Percentiles rank a stretch among this genome's conserved stretches.
Evolutionary conservation across 139 green algal species (phyloP).

Genomic region (Volvox africanus): DNA sequence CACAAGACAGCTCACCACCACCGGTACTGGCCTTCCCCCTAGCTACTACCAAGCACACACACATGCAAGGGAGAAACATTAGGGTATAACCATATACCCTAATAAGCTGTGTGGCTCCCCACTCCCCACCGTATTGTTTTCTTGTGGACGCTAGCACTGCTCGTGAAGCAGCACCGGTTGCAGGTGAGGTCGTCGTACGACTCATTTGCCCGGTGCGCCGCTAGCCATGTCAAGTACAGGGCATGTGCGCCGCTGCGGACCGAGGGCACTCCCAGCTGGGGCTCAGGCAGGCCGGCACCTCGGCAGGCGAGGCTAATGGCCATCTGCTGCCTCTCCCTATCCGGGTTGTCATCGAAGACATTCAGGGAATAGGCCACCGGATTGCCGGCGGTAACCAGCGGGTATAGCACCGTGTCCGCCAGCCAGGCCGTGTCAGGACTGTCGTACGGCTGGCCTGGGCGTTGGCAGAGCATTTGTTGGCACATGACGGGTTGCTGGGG

Average conservation of each 20-base stretch:
- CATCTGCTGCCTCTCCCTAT: neutral
- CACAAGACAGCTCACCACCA: neutral
- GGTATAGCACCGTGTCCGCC: neutral
- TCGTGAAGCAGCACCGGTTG: neutral
- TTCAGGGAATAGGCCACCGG: neutral
- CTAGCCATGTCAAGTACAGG: slow-evolving; percentile 20
- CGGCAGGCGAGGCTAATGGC: neutral
- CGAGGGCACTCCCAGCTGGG: neutral
- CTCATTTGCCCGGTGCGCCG: neutral
- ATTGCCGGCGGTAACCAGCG: slow-evolving; percentile 8
- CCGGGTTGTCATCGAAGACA: neutral
- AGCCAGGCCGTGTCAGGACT: slow-evolving; percentile 21
- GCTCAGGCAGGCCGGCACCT: neutral
- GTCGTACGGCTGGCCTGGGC: slow-evolving; percentile 12
- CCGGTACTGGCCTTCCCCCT: neutral
- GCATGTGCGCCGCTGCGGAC: slow-evolving; percentile 7
- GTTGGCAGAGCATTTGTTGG: neutral
- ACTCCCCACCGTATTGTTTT: neutral
- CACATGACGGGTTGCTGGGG: neutral
- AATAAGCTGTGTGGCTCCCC: neutral
- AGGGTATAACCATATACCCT: too few relatives aligned
- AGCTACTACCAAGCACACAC: too few relatives aligned
- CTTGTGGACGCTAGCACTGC: neutral
- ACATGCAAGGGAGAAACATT: too few relatives aligned
- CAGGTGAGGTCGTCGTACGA: slow-evolving; percentile 1